Conservation (phyloP, 1,284 basidiomycete species). For the Malassezia nana region DNA sequence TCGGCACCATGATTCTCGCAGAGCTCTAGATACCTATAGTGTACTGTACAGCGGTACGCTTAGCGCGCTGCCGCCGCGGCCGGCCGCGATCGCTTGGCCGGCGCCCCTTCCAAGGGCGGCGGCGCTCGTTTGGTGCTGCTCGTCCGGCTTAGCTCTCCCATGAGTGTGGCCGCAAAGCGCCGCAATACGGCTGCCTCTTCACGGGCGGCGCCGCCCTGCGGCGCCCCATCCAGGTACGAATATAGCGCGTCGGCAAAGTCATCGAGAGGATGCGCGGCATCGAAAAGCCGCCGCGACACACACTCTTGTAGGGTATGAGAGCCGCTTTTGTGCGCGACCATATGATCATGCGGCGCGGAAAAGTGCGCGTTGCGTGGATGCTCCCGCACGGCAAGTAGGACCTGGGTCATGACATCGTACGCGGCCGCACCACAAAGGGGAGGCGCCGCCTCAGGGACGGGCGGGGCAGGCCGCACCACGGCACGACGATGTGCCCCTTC, state of each 20-base stretch:
- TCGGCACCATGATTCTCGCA: slow-evolving; percentile 41
- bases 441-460: background rate
- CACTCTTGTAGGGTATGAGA: background rate
- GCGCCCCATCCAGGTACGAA: background rate
- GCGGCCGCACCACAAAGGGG: background rate
- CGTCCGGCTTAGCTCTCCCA: slow-evolving; percentile 10
- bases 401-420: slow-evolving; percentile 15
- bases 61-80: slow-evolving; percentile 1
- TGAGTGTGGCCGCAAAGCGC: slow-evolving; percentile 11
- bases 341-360: background rate
- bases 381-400: slow-evolving; percentile 10
- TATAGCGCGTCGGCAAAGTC: slow-evolving; percentile 9
- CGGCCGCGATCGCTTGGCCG: slow-evolving; percentile 14
- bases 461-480: background rate
- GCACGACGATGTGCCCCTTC: background rate
- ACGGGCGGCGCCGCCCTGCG: background rate
- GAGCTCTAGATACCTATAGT: slow-evolving; percentile 18
- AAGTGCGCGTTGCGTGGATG: slow-evolving; percentile 14
- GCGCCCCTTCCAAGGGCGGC: background rate
- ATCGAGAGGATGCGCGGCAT: background rate
- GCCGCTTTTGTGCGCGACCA: background rate
- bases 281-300: background rate
- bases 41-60: slow-evolving; percentile 2
- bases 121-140: background rate
- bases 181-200: slow-evolving; percentile 1